Percentiles rank a stretch among this genome's conserved stretches.
These are phyloP conservation scores for Syncephalastrum contaminatum DNA, from an alignment of 371 early-diverging fungal genomes.

Conservation along the genomic window DNA sequence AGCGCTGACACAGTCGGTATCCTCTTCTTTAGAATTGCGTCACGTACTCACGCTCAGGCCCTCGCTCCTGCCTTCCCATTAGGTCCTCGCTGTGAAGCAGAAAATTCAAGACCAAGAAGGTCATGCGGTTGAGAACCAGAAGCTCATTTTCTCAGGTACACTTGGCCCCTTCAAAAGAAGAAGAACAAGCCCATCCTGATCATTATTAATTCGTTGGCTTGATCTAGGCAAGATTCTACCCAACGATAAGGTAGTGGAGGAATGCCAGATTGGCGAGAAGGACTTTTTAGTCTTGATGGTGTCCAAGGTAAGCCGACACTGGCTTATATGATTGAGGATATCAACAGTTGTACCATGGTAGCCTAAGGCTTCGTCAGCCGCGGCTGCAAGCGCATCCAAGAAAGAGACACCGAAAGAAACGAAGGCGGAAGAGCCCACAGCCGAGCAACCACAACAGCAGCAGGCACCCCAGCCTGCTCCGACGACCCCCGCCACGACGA, in stretches of 20 bases:
- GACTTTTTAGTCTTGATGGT: slow-evolving; percentile 96
- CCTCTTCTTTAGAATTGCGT: background rate
- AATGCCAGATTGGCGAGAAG: slow-evolving; percentile 81
- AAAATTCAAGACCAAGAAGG: slow-evolving; percentile 74
- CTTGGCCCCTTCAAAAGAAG: too few relatives aligned
- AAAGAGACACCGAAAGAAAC: slow-evolving; percentile 13
- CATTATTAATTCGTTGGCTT: slow-evolving; percentile 1
- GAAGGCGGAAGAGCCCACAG: slow-evolving; percentile 1
- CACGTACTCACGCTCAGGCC: background rate
- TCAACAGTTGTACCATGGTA: slow-evolving; percentile 10
- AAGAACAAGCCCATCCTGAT: background rate
- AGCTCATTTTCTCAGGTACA: slow-evolving; percentile 84
- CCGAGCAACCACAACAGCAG: slow-evolving; percentile 4
- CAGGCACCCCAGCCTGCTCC: slow-evolving; percentile 22
- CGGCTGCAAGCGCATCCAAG: slow-evolving; percentile 27
- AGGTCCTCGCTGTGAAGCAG: slow-evolving; percentile 75
- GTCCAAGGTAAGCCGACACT: slow-evolving; percentile 65
- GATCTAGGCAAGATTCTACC: slow-evolving; percentile 83
- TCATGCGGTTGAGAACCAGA: slow-evolving; percentile 71
- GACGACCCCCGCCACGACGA: slow-evolving; percentile 11
- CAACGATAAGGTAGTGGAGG: slow-evolving; percentile 76
- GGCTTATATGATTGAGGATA: background rate
- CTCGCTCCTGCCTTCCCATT: background rate
- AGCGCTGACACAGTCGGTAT: slow-evolving; percentile 60
- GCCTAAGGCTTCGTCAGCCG: slow-evolving; percentile 52